These are phyloP conservation scores for Meyerozyma carpophila DNA, from an alignment of 1,139 yeast genomes.

Conservation along the genomic window DNA sequence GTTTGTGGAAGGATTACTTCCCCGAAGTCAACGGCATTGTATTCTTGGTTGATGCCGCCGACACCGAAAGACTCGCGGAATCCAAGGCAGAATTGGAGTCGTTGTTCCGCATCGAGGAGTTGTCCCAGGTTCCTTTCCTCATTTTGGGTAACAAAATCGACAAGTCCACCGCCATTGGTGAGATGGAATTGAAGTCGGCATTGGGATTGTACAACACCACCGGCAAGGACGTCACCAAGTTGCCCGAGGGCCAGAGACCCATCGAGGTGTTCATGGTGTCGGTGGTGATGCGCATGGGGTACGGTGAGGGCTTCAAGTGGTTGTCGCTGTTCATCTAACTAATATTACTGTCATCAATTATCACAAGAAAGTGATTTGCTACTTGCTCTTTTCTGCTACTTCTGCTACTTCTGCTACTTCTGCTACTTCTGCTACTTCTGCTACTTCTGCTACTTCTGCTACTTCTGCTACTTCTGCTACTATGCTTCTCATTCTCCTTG, in stretches of 20 bases:
- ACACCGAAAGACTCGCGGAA: constrained; percentile 91
- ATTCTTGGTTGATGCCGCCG: constrained; percentile 95
- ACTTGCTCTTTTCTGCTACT: background rate
- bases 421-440: background rate
- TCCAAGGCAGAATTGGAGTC: constrained; percentile 93
- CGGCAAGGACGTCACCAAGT: constrained; percentile 71
- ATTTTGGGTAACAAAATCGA: constrained; percentile 96
- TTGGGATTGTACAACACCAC: constrained; percentile 78
- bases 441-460: background rate
- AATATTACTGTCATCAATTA: background rate
- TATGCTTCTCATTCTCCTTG: background rate
- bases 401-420: background rate
- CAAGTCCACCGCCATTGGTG: constrained; percentile 89
- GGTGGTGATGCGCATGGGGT: constrained; percentile 94
- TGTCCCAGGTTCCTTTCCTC: constrained; percentile 83
- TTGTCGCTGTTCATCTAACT: constrained; percentile 79
- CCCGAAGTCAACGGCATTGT: constrained; percentile 98
- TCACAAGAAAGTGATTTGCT: background rate
- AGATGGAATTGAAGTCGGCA: constrained; percentile 88
- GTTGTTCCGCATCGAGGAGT: constrained; percentile 85
- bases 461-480: background rate
- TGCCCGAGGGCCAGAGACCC: constrained; percentile 79
- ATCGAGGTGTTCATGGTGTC: constrained; percentile 97
- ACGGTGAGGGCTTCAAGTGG: constrained; percentile 96
- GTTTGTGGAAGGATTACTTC: constrained; percentile 98